A percentile compares a stretch with the other conserved stretches of the same genome.
Evolutionary conservation across 2,329 filamentous ascomycete genomes (phyloP).

Genomic region (Epicoccum nigrum): DNA sequence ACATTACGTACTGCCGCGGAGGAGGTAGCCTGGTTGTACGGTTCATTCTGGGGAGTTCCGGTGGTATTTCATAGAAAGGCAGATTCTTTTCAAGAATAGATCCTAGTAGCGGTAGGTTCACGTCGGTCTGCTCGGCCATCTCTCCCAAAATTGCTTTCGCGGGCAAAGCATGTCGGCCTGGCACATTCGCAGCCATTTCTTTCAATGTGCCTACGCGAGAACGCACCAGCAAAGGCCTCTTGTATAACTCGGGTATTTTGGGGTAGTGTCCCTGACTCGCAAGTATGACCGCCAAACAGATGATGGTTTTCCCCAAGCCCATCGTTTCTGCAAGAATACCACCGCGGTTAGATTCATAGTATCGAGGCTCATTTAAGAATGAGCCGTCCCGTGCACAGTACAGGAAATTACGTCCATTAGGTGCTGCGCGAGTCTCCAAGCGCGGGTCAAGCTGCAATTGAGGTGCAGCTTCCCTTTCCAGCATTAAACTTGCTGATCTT

Average conservation of each 20-base stretch:
- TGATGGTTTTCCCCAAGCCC: constrained; percentile 83
- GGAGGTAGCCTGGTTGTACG: constrained; percentile 49
- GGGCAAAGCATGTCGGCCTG: constrained; percentile 70
- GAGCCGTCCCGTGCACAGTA: constrained; percentile 69
- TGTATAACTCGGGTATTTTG: constrained; percentile 67
- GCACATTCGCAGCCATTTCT: constrained; percentile 76
- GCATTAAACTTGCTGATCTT: constrained; percentile 80
- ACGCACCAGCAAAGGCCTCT: constrained; percentile 52
- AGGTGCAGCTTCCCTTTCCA: constrained; percentile 76
- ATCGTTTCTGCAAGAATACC: constrained; percentile 83
- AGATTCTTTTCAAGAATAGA: constrained; percentile 42
- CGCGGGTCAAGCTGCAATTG: constrained; percentile 74
- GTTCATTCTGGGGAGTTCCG: constrained; percentile 49
- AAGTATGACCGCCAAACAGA: constrained; percentile 74
- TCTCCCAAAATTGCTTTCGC: constrained; percentile 72
- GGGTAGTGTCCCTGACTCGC: constrained; percentile 75
- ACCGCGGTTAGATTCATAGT: constrained; percentile 76
- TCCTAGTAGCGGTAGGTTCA: constrained; percentile 41
- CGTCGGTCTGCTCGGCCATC: constrained; percentile 44
- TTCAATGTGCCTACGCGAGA: constrained; percentile 65
- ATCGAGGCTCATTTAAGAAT: constrained; percentile 68
- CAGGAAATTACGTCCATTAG: constrained; percentile 69
- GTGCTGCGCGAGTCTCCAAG: constrained; percentile 65
- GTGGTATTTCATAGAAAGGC: constrained; percentile 50
- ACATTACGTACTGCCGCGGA: constrained; percentile 65